Evolutionary conservation across 2,329 filamentous ascomycete species (phyloP).

Genomic region (Fusarium sp.): DNA sequence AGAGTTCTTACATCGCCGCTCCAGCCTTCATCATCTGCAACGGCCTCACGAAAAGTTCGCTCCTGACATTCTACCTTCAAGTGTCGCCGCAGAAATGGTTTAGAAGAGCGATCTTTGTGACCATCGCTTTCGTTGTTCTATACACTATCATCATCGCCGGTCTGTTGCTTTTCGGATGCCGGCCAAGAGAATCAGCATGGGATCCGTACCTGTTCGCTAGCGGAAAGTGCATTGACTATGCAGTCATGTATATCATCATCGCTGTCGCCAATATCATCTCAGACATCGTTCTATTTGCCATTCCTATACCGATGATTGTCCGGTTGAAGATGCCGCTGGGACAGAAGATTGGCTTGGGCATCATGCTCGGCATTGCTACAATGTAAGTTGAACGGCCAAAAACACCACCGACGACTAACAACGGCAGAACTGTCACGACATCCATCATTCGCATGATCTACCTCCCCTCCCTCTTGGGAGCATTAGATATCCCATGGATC

Average conservation of each 20-base stretch:
- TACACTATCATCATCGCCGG: conserved; percentile 41
- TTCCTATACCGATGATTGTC: conserved; percentile 57
- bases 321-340: conserved; percentile 53
- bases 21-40: conserved; percentile 47
- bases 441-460: conserved; percentile 44
- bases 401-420: accelerated
- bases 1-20: conserved; percentile 42
- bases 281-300: conserved; percentile 55
- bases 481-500: conserved; percentile 6
- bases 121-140: conserved; percentile 40
- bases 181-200: conserved; percentile 29
- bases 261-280: conserved; percentile 57
- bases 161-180: conserved; percentile 32
- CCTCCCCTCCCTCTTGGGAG: conserved; percentile 38
- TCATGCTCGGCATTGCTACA: conserved; percentile 55
- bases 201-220: conserved; percentile 36
- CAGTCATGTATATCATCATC: conserved; percentile 58
- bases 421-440: conserved; percentile 44
- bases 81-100: conserved; percentile 47
- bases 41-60: conserved; percentile 48
- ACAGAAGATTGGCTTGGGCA: conserved; percentile 56
- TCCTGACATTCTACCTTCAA: conserved; percentile 48
- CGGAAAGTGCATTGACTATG: conserved; percentile 53
- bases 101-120: conserved; percentile 38
- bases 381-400: conserved; percentile 10